These are phyloP conservation scores for Chaetoscypha palmicola DNA, from an alignment of 2,329 filamentous ascomycete species.

Conservation along the genomic window DNA sequence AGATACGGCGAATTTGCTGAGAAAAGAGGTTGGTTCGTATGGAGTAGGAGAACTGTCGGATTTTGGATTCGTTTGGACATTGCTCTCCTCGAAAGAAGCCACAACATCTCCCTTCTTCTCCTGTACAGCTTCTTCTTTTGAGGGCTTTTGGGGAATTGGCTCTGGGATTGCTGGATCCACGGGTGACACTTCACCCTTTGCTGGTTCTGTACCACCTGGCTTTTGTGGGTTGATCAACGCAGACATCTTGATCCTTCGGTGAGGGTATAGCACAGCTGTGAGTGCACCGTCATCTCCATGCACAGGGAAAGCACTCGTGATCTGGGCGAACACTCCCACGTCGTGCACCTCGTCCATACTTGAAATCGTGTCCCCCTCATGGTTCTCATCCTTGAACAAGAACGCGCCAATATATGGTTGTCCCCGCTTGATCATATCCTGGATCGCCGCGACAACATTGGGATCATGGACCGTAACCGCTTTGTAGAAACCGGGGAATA, in stretches of 20 bases:
- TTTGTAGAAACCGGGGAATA: slow-evolving; percentile 98
- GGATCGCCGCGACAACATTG: slow-evolving; percentile 83
- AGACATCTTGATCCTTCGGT: slow-evolving; percentile 87
- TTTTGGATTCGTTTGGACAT: slow-evolving; percentile 49
- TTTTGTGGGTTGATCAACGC: slow-evolving; percentile 62
- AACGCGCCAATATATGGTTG: slow-evolving; percentile 98
- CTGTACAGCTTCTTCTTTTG: slow-evolving; percentile 44
- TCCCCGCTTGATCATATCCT: slow-evolving; percentile 92
- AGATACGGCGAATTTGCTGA: slow-evolving; percentile 86
- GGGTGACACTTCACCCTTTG: slow-evolving; percentile 38
- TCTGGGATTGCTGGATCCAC: slow-evolving; percentile 48
- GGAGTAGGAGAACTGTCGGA: slow-evolving; percentile 44
- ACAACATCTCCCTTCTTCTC: slow-evolving; percentile 91
- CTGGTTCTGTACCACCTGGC: slow-evolving; percentile 22
- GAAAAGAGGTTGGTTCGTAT: slow-evolving; percentile 84
- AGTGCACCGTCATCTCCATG: slow-evolving; percentile 77
- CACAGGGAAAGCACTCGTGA: slow-evolving; percentile 91
- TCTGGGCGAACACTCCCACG: slow-evolving; percentile 93
- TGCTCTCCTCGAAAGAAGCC: slow-evolving; percentile 87
- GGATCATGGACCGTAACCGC: slow-evolving; percentile 94
- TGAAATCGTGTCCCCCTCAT: slow-evolving; percentile 89
- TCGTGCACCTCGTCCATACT: slow-evolving; percentile 88
- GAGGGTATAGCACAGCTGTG: slow-evolving; percentile 92
- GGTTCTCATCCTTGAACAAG: slow-evolving; percentile 91
- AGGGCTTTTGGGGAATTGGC: slow-evolving; percentile 46